phyloP scores from a whole-genome alignment of 768 basidiomycete genomes.

The Trichaptum fuscoviolaceum region DNA sequence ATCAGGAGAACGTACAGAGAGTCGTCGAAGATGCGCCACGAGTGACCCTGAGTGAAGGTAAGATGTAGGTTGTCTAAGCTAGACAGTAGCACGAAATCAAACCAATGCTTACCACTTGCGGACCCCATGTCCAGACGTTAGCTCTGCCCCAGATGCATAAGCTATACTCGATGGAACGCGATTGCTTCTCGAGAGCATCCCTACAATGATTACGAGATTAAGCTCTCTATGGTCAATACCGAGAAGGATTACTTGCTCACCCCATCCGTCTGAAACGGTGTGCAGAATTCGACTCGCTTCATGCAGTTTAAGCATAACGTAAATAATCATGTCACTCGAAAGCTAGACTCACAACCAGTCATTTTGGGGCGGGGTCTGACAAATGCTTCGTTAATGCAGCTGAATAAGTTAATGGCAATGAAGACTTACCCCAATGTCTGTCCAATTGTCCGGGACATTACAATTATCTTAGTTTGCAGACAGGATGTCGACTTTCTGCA shows the following conservation, averaged over 20 bases:
- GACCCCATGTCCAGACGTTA: slow-evolving; percentile 54
- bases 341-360: slow-evolving; percentile 43
- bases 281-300: slow-evolving; percentile 50
- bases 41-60: slow-evolving; percentile 35
- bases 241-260: slow-evolving; percentile 24
- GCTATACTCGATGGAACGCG: slow-evolving; percentile 42
- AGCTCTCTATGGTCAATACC: neutral
- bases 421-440: slow-evolving; percentile 32
- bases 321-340: neutral
- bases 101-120: slow-evolving; percentile 36
- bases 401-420: neutral
- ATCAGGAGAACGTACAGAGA: slow-evolving; percentile 24
- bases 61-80: neutral
- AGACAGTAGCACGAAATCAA: neutral
- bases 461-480: slow-evolving; percentile 38
- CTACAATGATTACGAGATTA: slow-evolving; percentile 13
- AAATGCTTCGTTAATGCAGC: neutral
- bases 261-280: slow-evolving; percentile 53
- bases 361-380: slow-evolving; percentile 30
- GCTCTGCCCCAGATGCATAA: slow-evolving; percentile 56
- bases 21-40: slow-evolving; percentile 50
- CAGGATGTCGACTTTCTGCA: neutral
- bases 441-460: slow-evolving; percentile 46
- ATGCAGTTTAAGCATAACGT: slow-evolving; percentile 3
- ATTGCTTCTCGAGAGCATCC: slow-evolving; percentile 38